These are phyloP conservation scores for Xylogone sp. DNA, from an alignment of 2,329 filamentous ascomycete species.

Conservation along the genomic window DNA sequence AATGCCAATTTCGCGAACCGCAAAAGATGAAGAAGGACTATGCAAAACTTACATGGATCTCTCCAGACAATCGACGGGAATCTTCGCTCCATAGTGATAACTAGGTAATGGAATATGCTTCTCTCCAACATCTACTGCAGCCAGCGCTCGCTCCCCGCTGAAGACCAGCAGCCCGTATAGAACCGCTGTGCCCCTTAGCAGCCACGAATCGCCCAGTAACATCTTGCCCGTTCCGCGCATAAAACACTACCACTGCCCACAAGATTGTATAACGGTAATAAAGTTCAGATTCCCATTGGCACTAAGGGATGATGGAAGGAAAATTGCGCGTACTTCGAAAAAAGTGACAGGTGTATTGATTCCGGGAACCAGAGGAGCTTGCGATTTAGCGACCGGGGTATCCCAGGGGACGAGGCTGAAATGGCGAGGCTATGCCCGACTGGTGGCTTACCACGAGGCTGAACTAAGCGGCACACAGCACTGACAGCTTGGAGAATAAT, in stretches of 20 bases:
- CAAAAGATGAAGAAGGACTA: not conserved
- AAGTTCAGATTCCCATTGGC: not conserved
- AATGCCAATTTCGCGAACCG: not conserved
- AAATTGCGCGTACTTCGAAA: too few relatives aligned
- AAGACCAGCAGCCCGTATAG: too few relatives aligned
- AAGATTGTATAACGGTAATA: not conserved
- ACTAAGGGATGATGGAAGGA: not conserved
- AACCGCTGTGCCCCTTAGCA: too few relatives aligned
- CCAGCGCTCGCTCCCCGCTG: not conserved
- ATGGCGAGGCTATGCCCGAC: not conserved
- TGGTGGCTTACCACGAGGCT: not conserved
- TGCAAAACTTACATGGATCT: conserved; percentile 66
- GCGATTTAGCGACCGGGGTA: not conserved
- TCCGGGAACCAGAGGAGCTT: not conserved
- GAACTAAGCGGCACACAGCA: not conserved
- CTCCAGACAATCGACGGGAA: conserved; percentile 71
- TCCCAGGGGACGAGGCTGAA: not conserved
- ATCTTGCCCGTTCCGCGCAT: not conserved
- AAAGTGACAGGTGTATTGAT: not conserved
- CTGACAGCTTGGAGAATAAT: too few relatives aligned
- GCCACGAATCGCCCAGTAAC: too few relatives aligned
- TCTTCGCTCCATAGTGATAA: conserved; percentile 63
- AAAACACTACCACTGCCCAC: not conserved
- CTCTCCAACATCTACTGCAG: conserved; percentile 6
- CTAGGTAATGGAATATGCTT: conserved; percentile 43